Percentiles rank a stretch among this genome's conserved stretches.
These are phyloP conservation scores for Hyaloscypha finlandica DNA, from an alignment of 495 filamentous ascomycete genomes.

Conservation along the genomic window DNA sequence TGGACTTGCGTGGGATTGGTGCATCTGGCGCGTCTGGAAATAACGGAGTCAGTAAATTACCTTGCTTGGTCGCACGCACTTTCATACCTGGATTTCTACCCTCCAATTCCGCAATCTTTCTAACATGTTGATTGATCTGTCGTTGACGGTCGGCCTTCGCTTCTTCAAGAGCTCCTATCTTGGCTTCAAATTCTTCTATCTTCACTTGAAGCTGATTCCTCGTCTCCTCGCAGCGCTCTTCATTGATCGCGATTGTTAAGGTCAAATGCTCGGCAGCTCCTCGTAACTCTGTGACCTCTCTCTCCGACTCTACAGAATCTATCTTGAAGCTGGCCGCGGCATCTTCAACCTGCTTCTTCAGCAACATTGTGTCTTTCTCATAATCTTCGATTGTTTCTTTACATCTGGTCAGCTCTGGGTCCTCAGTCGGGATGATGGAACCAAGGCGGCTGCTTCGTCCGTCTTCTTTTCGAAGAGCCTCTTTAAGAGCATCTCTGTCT, in stretches of 20 bases:
- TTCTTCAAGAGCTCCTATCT: neutral
- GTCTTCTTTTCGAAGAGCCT: neutral
- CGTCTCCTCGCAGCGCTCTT: neutral
- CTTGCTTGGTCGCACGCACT: neutral
- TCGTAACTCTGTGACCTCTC: neutral
- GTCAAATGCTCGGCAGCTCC: neutral
- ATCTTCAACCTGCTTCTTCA: neutral
- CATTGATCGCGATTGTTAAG: neutral
- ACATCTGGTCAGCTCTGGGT: too few relatives aligned
- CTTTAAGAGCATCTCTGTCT: neutral
- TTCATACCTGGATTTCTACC: neutral
- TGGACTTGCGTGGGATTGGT: neutral
- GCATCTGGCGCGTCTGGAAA: neutral
- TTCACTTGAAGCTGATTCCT: neutral
- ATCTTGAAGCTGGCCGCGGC: neutral
- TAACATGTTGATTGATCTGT: neutral
- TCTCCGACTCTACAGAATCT: neutral
- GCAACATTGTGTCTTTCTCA: too few relatives aligned
- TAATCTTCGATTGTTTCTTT: too few relatives aligned
- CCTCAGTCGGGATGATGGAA: too few relatives aligned
- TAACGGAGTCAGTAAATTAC: neutral
- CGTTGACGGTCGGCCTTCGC: neutral
- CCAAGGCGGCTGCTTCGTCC: too few relatives aligned
- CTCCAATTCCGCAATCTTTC: neutral
- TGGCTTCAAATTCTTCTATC: neutral